These are phyloP conservation scores for Quercus gilva DNA, from an alignment of 306 rosid species.

Conservation along the genomic window DNA sequence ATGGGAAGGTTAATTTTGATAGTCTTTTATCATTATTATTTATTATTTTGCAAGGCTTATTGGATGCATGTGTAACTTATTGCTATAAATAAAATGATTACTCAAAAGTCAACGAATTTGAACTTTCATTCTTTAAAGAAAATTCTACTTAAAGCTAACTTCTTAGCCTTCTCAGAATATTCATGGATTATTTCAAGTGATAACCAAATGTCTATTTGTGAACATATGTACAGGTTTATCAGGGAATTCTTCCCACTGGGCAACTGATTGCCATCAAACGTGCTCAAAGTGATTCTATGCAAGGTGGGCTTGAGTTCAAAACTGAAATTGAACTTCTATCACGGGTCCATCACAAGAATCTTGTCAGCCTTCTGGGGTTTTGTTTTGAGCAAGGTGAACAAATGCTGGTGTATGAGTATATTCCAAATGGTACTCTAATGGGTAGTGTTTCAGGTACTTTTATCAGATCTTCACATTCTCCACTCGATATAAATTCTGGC, in stretches of 20 bases:
- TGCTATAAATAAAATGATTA: background rate
- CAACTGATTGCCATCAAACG: constrained; percentile 48
- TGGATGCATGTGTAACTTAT: background rate
- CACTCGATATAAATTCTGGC: background rate
- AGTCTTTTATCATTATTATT: background rate
- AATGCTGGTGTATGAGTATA: constrained; percentile 45
- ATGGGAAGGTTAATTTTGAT: constrained; percentile 54
- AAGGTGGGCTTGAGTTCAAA: constrained; percentile 41
- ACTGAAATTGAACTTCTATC: constrained; percentile 59
- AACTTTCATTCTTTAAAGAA: background rate
- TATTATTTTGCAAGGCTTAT: background rate
- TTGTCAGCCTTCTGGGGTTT: constrained; percentile 48
- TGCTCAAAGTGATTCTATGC: constrained; percentile 36
- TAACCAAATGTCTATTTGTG: background rate
- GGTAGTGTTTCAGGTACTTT: constrained; percentile 41
- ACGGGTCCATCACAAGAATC: constrained; percentile 54
- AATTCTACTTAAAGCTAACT: background rate
- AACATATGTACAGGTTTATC: constrained; percentile 34
- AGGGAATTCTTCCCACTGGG: constrained; percentile 39
- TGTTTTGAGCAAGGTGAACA: constrained; percentile 59
- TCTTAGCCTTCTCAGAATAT: background rate
- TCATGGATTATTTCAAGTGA: background rate
- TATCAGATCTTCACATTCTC: background rate
- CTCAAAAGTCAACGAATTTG: background rate
- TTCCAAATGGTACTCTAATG: constrained; percentile 45